Evolutionary conservation across 2,329 filamentous ascomycete genomes (phyloP), one percentile per base, ranked within the genome.

Genomic region (Ophiostoma fasciatum): DNA sequence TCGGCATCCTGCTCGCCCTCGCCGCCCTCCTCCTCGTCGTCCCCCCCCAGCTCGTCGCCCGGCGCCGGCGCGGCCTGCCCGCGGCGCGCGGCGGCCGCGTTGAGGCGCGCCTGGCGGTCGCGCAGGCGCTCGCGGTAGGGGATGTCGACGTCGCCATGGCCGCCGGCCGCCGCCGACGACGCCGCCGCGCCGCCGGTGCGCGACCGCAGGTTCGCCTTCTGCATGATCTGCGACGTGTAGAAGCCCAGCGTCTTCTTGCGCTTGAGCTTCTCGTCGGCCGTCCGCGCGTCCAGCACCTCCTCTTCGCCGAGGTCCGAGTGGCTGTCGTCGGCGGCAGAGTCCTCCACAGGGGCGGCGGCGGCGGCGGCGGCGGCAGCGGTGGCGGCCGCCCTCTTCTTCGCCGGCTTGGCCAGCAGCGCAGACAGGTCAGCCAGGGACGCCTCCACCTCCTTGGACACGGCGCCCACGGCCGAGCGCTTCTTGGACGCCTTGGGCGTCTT

Each of bases 171-270:
- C 8, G 14, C 5, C 5, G 10, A 5, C 5, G 15, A 14, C 13
- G 28, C 28, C 1, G 77, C 73, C 39, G 82, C 76, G 42, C 76
- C 72, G 28, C 80, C 78, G 27, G 78, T 79, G 22, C 67, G 74
- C 6, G 76, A 74, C 37, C 82, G 82, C 54, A 83, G 87, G 61
- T 84, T 93, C 38, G 83, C 76, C 60, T 94, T 96, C 55, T 96
- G 88, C 20, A 82, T 80, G 46, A 98, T 90, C 55, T 98, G 90
- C 4, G 87, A 94, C 3, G 92, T 96, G 68, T 98, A 98, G 66
- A 98, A 98, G 43, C 85, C 81, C 39, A 98, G 71, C 45, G 75
- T 84, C 66, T 92, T 94, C 67, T 90, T 94, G 57, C 82, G 82
- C 41, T 74, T 72, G 0, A 78, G 82, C 60, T 98, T 98, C 50